Evolutionary conservation across 352 stramenopile genomes (phyloP), one percentile per base, ranked within the genome.

Genomic region (Phytophthora litchii): DNA sequence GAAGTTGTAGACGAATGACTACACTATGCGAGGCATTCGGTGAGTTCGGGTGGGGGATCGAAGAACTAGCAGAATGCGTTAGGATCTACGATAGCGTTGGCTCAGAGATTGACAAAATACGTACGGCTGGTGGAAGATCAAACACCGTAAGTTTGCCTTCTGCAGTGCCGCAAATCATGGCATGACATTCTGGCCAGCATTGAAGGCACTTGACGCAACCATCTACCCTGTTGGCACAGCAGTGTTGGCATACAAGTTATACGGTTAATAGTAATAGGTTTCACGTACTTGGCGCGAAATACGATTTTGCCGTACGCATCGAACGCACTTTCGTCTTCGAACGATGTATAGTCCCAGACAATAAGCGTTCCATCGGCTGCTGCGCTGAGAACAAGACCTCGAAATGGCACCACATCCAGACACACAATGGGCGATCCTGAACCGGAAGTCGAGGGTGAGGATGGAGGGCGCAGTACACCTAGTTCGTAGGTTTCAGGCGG

Each of bases 321-420:
- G 25, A 70, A 70, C 14, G 73, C 60, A n/a, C 37, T 67, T 43
- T 70, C 62, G 21, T 76, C 65, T n/a, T 86, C 71, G 34, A 70
- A 75, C 29, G 29, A 19, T 1, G 43, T 75, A 53, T 90, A 90
- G 65, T 84, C 77, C 80, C 81, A 92, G 16, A 85, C 62, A 5
- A 82, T 25, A 13, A 92, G 38, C 1, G 66, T 86, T 13, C 83
- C 83, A 36, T 92, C 81, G 5, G 63, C 72, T 19, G 76, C 64
- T 1, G 59, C 83, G 8, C 70, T 80, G 13, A 89, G 31, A 16
- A 91, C 61, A 16, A 80, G 46, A 0, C 79, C 81, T 11, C 45
- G 57, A 0, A 62, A 34, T 8, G 64, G 66, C 0, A 83, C 35
- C 13, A 88, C 46, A 9, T 90, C 70, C 10, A 93, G 31, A 12